phyloP scores from a whole-genome alignment of 1,284 basidiomycete genomes.

The Ustilago trichophora region DNA sequence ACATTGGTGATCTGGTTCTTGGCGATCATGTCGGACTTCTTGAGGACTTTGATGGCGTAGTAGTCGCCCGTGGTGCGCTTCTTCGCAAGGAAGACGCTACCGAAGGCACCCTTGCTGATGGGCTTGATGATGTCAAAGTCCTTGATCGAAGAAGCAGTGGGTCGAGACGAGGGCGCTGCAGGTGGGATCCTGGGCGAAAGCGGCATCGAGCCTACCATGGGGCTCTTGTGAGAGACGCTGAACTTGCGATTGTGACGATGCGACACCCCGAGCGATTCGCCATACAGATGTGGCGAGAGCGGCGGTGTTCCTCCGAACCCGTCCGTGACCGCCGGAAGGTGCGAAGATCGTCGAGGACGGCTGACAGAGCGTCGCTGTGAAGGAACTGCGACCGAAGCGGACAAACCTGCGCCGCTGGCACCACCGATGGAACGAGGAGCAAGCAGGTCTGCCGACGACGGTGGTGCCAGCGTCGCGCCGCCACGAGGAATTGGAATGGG shows the following conservation, averaged over 20 bases:
- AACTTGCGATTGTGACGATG: conserved; percentile 38
- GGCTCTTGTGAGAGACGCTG: conserved; percentile 51
- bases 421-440: conserved; percentile 13
- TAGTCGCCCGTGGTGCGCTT: conserved; percentile 98
- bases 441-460: conserved; percentile 14
- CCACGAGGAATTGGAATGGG: conserved; percentile 54
- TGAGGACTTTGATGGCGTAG: conserved; percentile 98
- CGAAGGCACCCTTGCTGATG: conserved; percentile 96
- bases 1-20: conserved; percentile 99
- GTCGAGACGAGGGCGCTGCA: conserved; percentile 78
- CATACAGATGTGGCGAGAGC: conserved; percentile 55
- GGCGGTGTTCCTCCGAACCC: conserved; percentile 50
- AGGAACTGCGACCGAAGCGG: conserved; percentile 6
- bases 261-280: conserved; percentile 36
- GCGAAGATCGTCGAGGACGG: conserved; percentile 44
- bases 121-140: conserved; percentile 99
- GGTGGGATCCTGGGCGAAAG: conserved; percentile 89
- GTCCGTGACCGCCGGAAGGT: conserved; percentile 21
- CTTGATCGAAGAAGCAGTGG: conserved; percentile 90
- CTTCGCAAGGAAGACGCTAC: conserved; percentile 96
- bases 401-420: conserved; percentile 3
- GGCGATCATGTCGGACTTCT: conserved; percentile 99
- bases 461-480: conserved; percentile 11
- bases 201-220: conserved; percentile 59
- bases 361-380: conserved; percentile 28